phyloP scores from a whole-genome alignment of 2,329 filamentous ascomycete species.

The Neoscytalidium dimidiatum region DNA sequence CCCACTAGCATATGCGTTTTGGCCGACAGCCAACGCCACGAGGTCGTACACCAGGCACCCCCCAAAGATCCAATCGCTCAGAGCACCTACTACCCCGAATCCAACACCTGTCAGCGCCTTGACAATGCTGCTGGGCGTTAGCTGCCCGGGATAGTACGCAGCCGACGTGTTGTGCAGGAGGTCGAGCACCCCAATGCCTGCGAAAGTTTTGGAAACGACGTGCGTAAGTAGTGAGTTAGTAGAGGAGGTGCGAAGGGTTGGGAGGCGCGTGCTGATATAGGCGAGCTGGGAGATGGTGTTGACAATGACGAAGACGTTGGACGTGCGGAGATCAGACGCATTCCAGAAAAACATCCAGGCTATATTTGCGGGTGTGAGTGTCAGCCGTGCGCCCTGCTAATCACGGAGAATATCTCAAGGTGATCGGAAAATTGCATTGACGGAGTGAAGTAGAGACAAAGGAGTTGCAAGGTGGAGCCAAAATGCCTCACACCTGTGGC shows the following conservation, averaged over 20 bases:
- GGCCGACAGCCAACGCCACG: slow-evolving; percentile 56
- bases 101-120: slow-evolving; percentile 57
- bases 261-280: slow-evolving; percentile 54
- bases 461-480: background rate
- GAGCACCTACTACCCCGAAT: slow-evolving; percentile 51
- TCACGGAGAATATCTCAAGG: too few species aligned
- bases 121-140: slow-evolving; percentile 48
- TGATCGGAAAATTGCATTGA: too few species aligned
- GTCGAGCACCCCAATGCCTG: slow-evolving; percentile 62
- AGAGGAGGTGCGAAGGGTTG: slow-evolving; percentile 52
- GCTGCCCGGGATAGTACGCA: slow-evolving; percentile 53
- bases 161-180: slow-evolving; percentile 60
- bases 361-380: slow-evolving; percentile 26
- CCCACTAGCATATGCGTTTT: slow-evolving; percentile 39
- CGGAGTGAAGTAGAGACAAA: too few species aligned
- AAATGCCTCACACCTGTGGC: too few species aligned
- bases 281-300: slow-evolving; percentile 58
- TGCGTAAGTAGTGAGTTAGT: slow-evolving; percentile 59
- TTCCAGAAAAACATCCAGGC: slow-evolving; percentile 67
- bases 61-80: slow-evolving; percentile 63
- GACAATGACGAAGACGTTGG: slow-evolving; percentile 58
- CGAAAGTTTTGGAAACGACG: slow-evolving; percentile 60
- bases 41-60: slow-evolving; percentile 62
- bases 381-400: background rate
- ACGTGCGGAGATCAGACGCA: slow-evolving; percentile 48